phyloP scores from a whole-genome alignment of 2,329 filamentous ascomycete species.

The Monilinia polystroma region DNA sequence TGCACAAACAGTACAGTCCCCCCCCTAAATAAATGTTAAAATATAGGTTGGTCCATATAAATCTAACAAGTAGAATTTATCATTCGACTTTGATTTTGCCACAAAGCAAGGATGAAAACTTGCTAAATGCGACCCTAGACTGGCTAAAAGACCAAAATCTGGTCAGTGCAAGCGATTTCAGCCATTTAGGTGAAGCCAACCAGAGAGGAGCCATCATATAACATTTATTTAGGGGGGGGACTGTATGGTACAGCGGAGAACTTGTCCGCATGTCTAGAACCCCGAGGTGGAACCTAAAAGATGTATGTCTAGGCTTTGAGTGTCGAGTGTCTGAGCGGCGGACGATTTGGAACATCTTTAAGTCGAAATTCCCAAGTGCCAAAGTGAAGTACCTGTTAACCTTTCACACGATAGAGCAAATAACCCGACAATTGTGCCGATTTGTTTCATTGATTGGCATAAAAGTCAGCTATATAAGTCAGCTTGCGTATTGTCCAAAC shows the following conservation, averaged over 20 bases:
- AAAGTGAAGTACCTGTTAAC: neutral
- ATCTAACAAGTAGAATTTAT: too few relatives aligned
- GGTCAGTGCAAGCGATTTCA: too few relatives aligned
- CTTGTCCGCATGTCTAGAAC: neutral
- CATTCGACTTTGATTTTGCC: too few relatives aligned
- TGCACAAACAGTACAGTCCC: neutral
- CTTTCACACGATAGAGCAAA: neutral
- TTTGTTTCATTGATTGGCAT: neutral
- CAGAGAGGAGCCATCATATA: too few relatives aligned
- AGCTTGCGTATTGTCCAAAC: neutral
- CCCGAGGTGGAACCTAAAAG: slow-evolving; percentile 1
- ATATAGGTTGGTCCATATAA: too few relatives aligned
- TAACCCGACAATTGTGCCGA: neutral
- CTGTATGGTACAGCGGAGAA: neutral
- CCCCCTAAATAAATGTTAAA: too few relatives aligned
- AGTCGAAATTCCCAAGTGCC: neutral
- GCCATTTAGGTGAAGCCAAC: too few relatives aligned
- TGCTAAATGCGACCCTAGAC: too few relatives aligned
- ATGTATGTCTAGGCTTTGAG: neutral
- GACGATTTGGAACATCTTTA: neutral
- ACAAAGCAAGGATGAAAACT: too few relatives aligned
- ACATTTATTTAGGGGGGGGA: too few relatives aligned
- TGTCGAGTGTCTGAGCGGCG: fast-evolving
- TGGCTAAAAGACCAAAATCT: too few relatives aligned
- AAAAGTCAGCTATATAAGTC: neutral